Evolutionary conservation across 2,329 filamentous ascomycete species (phyloP), one percentile per base, ranked within the genome.

Genomic region (Phaeophleospora eucalypticola): DNA sequence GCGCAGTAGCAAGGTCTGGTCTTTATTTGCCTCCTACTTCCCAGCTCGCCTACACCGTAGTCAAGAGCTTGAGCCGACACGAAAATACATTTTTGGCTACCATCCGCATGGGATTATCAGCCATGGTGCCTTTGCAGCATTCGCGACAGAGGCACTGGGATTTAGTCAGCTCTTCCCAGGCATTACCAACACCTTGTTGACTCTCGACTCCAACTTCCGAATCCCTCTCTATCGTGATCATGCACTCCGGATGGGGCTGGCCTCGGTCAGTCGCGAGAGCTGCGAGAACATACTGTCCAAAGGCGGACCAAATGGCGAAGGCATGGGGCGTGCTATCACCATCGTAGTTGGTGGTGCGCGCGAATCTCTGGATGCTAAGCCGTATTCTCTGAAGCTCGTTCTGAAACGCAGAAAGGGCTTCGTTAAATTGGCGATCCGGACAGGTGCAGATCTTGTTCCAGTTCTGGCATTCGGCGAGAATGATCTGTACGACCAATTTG

Each of bases 21-120:
- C 80, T 32, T 79, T 94, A 37, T 97, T 96, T 64, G 89, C 87
- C 19, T 87, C 82, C 14, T 98, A 97, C 72, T 98, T 94, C 64
- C 93, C 93, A 3, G 88, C 89, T 39, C 80, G 80, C 46, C 77
- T 98, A 33, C 89, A 97, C 71, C 88, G 93, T 56, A 93, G 88
- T 3, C 79, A 86, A 56, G 78, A 84, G 46, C 79, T 98, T 4
- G 80, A 86, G 17, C 79, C 89, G 0, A 89, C 85, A 1, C 78
- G 89, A 53, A 95, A 95, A 69, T 98, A 97, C 71, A 89, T 98
- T 53, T 89, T 98, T 60, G 91, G 91, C 36, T 97, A 97, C 67
- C 93, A 97, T 61, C 93, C 93, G 0, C 93, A 98, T 64, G 91
- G 93, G 18, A 97, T 98, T 67, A 96, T 98, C 62, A 93, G 87